These are phyloP conservation scores for Graphilbum ipis-grandicollis DNA, from an alignment of 2,329 filamentous ascomycete species.

Conservation along the genomic window DNA sequence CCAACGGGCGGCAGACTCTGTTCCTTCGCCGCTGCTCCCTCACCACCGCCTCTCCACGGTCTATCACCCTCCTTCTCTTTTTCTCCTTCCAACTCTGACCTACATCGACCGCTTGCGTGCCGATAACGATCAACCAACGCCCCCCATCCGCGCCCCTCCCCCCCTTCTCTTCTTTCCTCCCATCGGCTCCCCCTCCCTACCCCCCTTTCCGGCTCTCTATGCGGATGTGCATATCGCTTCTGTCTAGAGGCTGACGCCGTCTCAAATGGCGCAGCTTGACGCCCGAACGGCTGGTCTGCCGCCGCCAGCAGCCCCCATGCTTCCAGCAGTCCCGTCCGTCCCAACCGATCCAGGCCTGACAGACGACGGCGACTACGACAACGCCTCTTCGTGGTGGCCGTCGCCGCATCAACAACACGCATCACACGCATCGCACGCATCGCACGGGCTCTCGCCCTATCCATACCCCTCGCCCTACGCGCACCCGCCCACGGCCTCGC, in stretches of 20 bases:
- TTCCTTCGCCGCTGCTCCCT: not conserved
- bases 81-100: not conserved
- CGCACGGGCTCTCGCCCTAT: no score
- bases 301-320: not conserved
- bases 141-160: not conserved
- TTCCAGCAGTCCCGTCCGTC: not conserved
- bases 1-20: slow-evolving; percentile 4
- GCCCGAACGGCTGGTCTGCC: slow-evolving; percentile 9
- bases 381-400: slow-evolving; percentile 6
- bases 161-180: not conserved
- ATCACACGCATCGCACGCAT: no score
- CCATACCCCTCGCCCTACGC: no score
- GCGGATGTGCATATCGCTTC: slow-evolving; percentile 9
- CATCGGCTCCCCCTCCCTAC: no score
- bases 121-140: not conserved
- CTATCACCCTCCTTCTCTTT: not conserved
- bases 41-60: not conserved
- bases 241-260: slow-evolving; percentile 11
- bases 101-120: not conserved
- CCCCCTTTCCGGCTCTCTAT: no score
- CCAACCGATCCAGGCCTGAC: not conserved
- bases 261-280: slow-evolving; percentile 17
- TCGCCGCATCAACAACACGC: slow-evolving; percentile 11
- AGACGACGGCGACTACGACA: not conserved
- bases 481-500: no score